Evolutionary conservation across 352 stramenopile species (phyloP), one percentile per base, ranked within the genome.

Genomic region (Phytophthora litchii): DNA sequence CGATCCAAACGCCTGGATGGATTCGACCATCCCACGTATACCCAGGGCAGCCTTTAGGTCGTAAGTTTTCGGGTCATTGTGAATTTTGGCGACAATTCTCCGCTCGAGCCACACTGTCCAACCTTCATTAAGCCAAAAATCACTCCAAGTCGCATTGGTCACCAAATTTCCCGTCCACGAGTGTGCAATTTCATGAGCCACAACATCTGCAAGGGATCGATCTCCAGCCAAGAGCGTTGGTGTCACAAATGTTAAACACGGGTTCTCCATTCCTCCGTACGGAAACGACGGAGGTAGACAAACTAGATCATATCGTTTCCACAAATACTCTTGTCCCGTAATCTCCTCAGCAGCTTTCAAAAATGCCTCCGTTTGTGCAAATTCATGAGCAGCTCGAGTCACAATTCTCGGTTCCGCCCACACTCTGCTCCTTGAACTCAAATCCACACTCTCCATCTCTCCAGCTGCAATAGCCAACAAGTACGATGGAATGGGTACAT

Each of bases 41-140:
- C 78, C 76, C 9, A 88, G 48, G 5, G 66, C 61, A 20, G 78
- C 78, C 52, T 83, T 80, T 13, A 88, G 51, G 34, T 88, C 78
- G 59, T 81, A 81, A 5, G 59, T 60, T 13, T 69, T 59, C 5
- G 73, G 70, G 50, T 81, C 72, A 23, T 65, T 62, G 41, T 72
- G 46, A 37, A 79, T 84, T 16, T 69, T 65, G 10, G 79, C 74
- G 73, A 97, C 96, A 60, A 99, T 98, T 61, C 98, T 98, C 32
- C 96, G 80, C 78, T 99, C 88, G 10, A 98, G 85, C 83, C 96
- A 99, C 45, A 96, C 86, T 0, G 97, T 99, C 93, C 93, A 99
- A 23, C 95, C 95, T 67, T 99, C 97, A 58, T 99, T 99, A 14
- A 99, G 76, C 96, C 95, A 99, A 69, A 99, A 99, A 74, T 98